Evolutionary conservation across 768 basidiomycete genomes (phyloP), one percentile per base, ranked within the genome.

Genomic region (Tylopilus subfusipes): DNA sequence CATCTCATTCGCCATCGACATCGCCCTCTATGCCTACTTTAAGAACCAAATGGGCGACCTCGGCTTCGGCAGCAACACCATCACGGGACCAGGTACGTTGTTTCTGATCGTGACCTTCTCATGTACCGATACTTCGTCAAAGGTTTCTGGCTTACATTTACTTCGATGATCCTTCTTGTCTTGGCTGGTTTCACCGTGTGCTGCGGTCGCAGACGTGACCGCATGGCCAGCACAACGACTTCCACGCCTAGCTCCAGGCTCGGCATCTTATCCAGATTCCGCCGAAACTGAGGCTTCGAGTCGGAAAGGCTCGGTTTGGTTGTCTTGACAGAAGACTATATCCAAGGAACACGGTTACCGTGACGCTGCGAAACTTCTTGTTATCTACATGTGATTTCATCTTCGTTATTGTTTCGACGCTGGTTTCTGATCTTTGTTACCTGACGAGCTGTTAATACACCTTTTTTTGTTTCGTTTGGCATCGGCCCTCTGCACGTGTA

Each of bases 131-230:
- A 27, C 40, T 25, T 30, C 19, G n/a, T n/a, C 44, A 56, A 58
- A 86, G 87, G 79, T 9, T 89, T 90, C 68, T 90, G 88, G 88
- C 66, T 90, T 68, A 88, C 86, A 2, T 82, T 90, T 61, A 81
- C 77, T 19, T 68, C 83, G 13, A 72, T 90, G 64, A 71, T 90
- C 58, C 78, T 90, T 5, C 78, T 85, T 30, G 68, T 82, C 39
- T 64, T 88, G 52, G 85, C 81, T 18, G 85, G 85, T 49, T 80
- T 81, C 74, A 83, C 84, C 4, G 82, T 88, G 34, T 86, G 84
- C 74, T 82, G 86, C 57, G 86, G 85, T 12, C 81, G 85, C 36
- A 75, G 84, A 53, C 78, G 74, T 52, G 74, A 77, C 53, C 77
- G 85, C 58, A 74, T 79, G 73, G 64, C 78, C 0, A 73, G 73